phyloP scores from a whole-genome alignment of 2,329 filamentous ascomycete species.

The Cladophialophora immunda region DNA sequence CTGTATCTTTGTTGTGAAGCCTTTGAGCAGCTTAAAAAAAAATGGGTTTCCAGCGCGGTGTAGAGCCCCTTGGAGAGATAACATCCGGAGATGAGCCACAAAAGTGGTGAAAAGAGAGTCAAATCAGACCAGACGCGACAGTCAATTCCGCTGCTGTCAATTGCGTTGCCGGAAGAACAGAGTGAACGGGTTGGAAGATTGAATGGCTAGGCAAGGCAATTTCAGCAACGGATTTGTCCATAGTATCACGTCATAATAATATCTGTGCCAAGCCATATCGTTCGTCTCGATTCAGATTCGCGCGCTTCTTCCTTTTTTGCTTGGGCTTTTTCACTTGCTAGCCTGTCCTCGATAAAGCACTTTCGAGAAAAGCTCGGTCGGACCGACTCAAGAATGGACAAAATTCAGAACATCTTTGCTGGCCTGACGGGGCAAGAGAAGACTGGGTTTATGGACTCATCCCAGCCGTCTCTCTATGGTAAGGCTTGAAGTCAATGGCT shows the following conservation, averaged over 20 bases:
- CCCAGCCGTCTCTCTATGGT: slow-evolving; percentile 35
- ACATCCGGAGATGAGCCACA: no score
- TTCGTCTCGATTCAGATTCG: slow-evolving; percentile 5
- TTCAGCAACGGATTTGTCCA: not conserved
- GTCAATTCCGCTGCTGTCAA: not conserved
- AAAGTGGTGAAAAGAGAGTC: no score
- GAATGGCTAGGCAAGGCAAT: not conserved
- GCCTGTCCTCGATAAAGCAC: not conserved
- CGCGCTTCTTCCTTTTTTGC: not conserved
- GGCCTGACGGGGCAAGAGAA: slow-evolving; percentile 38
- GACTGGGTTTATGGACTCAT: slow-evolving; percentile 38
- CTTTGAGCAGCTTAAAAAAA: no score
- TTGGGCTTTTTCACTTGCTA: not conserved
- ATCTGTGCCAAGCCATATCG: not conserved
- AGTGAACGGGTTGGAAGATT: not conserved
- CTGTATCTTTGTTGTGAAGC: no score
- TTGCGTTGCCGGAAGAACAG: not conserved
- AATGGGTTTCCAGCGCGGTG: no score
- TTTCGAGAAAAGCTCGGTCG: not conserved
- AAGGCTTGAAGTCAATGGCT: slow-evolving; percentile 20
- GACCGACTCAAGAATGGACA: slow-evolving; percentile 30
- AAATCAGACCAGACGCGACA: no score
- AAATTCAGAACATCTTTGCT: slow-evolving; percentile 38
- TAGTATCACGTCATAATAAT: slow-evolving; percentile 8
- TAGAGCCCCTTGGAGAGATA: no score